phyloP scores from a whole-genome alignment of 2,329 filamentous ascomycete species.

The Blastomyces parvus region DNA sequence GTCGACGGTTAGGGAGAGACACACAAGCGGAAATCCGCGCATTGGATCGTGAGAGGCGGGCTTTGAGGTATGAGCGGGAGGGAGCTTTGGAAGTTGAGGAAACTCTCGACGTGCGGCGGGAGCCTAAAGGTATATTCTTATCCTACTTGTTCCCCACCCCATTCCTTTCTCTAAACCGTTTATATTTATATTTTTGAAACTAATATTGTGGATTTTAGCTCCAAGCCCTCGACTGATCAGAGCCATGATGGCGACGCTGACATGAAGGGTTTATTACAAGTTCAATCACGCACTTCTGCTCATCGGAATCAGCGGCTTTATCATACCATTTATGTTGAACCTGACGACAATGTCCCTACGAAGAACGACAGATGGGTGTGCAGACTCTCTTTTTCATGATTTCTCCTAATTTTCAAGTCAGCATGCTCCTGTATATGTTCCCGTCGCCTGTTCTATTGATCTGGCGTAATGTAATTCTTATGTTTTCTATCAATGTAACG shows the following conservation, averaged over 20 bases:
- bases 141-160: not conserved
- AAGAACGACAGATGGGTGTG: not conserved
- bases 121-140: slow-evolving; percentile 84
- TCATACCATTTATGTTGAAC: not conserved
- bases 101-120: slow-evolving; percentile 61
- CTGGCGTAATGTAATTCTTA: not conserved
- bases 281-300: not conserved
- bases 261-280: slow-evolving; percentile 34
- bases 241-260: slow-evolving; percentile 62
- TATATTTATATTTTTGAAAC: not conserved
- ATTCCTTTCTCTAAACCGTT: not conserved
- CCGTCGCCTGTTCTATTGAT: not conserved
- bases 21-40: slow-evolving; percentile 63
- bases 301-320: not conserved
- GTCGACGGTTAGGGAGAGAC: slow-evolving; percentile 48
- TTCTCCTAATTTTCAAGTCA: not conserved
- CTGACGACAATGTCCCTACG: not conserved
- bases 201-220: slow-evolving; percentile 36
- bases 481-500: not conserved
- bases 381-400: not conserved
- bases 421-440: not conserved
- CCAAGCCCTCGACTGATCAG: slow-evolving; percentile 55
- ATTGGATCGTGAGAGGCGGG: slow-evolving; percentile 57
- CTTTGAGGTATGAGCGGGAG: slow-evolving; percentile 47
- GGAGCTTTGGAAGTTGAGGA: slow-evolving; percentile 37